These are phyloP conservation scores for Marasmius tenuissimus DNA, from an alignment of 1,284 basidiomycete species.

Conservation along the genomic window DNA sequence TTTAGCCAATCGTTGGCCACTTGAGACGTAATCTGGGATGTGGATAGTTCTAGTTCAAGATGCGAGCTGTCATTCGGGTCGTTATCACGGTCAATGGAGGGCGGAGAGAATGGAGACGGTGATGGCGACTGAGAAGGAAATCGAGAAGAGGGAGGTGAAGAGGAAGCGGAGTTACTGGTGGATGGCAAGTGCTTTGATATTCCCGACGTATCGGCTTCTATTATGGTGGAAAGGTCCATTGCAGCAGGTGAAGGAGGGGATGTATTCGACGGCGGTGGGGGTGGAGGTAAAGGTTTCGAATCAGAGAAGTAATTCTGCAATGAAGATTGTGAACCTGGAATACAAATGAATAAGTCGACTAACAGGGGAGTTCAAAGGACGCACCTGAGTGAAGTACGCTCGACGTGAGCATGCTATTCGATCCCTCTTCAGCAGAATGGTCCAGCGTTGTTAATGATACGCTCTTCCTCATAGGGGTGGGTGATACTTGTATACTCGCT, in stretches of 20 bases:
- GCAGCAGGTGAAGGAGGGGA: background rate
- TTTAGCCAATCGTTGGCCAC: constrained; percentile 1
- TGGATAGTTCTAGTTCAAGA: background rate
- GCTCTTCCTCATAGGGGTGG: constrained; percentile 1
- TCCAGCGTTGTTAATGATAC: constrained; percentile 3
- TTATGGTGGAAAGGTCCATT: constrained; percentile 12
- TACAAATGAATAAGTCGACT: background rate
- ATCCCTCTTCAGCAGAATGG: background rate
- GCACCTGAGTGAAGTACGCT: background rate
- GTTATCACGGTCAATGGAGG: background rate
- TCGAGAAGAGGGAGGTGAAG: background rate
- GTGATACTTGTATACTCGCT: background rate
- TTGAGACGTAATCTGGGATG: background rate
- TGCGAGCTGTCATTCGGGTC: background rate
- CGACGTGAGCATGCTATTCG: background rate
- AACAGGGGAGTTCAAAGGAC: background rate
- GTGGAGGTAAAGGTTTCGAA: background rate
- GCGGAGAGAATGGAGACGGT: background rate
- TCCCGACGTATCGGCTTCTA: constrained; percentile 14
- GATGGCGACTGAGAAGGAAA: background rate
- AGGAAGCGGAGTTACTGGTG: background rate
- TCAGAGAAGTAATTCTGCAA: background rate
- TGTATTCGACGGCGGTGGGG: background rate
- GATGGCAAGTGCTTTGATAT: constrained; percentile 14
- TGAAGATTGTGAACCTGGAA: background rate